Evolutionary conservation across 1,139 yeast species (phyloP), one percentile per base, ranked within the genome.

Genomic region (Geotrichum australiense): DNA sequence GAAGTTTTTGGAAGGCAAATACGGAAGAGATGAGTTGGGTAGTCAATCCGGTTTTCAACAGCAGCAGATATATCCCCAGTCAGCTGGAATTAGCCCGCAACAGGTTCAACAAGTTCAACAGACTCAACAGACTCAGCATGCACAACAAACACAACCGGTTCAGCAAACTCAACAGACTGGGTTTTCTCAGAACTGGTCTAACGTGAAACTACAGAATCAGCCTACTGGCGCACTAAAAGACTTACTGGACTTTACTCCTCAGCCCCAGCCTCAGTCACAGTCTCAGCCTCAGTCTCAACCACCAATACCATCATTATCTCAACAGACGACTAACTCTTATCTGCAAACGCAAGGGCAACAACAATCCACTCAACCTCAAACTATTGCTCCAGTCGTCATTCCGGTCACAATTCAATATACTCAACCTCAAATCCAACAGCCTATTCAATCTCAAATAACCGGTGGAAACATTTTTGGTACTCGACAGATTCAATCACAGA

Each of bases 1-100:
- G 70, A 86, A 82, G 59, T 73, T 68, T 59, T 71, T 91, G 63
- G 96, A 89, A 57, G 72, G 69, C 46, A 82, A 78, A 60, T 86
- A 73, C 58, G 75, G 76, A 52, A 73, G 94, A 53, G 69, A 37
- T n/a, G 19, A 8, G 32, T 37, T 19, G 27, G 40, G 16, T 7
- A 33, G 21, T 23, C 29, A 19, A 29, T 11, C 15, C 30, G 22
- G 12, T 22, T 3, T 27, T 20, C 21, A n/a, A n/a, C 26, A 16
- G 32, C 35, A 15, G 19, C 15, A 5, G 12, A 33, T 12, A 16
- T 32, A 7, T 16, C 39, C 15, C 23, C 25, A 23, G 11, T 7
- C 25, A 23, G 28, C 8, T 20, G 29, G 5, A 20, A 15, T 22
- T 15, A 16, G 5, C 6, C 11, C 11, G 11, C 26, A 26, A 18